Evolutionary conservation across 2,329 filamentous ascomycete genomes (phyloP), one percentile per base, ranked within the genome.

Genomic region (Ciborinia camelliae): DNA sequence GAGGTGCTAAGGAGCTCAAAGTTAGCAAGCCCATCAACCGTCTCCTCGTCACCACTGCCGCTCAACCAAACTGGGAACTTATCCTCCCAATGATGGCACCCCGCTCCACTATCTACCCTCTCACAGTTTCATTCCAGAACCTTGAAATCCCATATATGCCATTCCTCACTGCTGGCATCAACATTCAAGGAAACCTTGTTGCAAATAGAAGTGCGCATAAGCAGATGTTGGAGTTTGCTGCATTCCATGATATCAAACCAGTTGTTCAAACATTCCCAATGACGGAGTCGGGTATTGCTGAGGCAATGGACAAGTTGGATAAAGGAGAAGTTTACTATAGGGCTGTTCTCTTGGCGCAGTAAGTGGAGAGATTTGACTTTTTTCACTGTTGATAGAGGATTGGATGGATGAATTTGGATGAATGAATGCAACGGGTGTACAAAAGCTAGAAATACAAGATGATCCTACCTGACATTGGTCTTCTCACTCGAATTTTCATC

Each of bases 91-190:
- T 70, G 30, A 43, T 71, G 43, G 66, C 65, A 20, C 66, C 69
- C 1, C 80, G 83, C 57, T 87, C 87, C 2, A 79, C 78, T 9
- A 85, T 89, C 68, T 81, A 88, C 65, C 86, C 89, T 73, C 80
- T 91, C 50, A 87, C 86, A 20, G 82, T 83, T 1, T 86, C 88
- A 1, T 62, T 61, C 0, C 51, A 63, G n/a, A 67, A 70, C 32
- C 62, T 73, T 14, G 64, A 64, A 37, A 65, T 72, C 12, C 71
- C 70, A 28, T 68, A 69, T n/a, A 69, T 69, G 67, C 52, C 51
- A 14, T 59, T 73, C 14, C 51, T 72, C 12, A n/a, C 60, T 1
- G 52, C 53, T 4, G 67, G 66, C 15, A 63, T 69, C 28, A 64
- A 55, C 12, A 48, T 71, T 14, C 50, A 67, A 43, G 68, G 66